Evolutionary conservation across 2,329 filamentous ascomycete genomes (phyloP), one percentile per base, ranked within the genome.

Genomic region (Fusarium denticulatum): DNA sequence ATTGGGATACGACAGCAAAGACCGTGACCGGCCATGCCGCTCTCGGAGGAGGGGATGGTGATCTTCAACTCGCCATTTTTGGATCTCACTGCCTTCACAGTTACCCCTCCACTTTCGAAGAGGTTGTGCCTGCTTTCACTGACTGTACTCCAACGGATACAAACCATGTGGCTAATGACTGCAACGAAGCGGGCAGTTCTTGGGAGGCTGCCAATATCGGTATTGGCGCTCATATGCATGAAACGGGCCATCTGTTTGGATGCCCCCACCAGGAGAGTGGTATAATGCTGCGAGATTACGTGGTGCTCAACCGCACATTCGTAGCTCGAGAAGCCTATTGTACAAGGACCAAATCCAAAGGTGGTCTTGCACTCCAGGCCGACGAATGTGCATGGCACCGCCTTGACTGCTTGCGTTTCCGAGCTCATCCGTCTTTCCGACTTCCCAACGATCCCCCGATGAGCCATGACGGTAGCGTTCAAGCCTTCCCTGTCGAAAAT

Each of bases 151-250:
- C 92, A 37, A 98, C 95, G 1, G 94, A 98, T 79, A 93, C 91
- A 15, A 88, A 90, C 43, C 89, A 89, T 76, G 91, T 97, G 42
- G 93, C 93, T 22, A 97, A 98, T 77, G 94, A 97, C 80, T 94
- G 91, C 81, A 93, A 93, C 76, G 94, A 97, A 74, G 92, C 92
- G 12, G 95, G 95, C 30, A 97, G 94, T 79, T 96, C 91, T 52
- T 98, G 96, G 96, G 96, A 98, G 81, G 91, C 95, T n/a, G 95
- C 94, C 32, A 97, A 96, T 76, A 93, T 97, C 69, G 95, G 95
- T 36, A 97, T 98, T 73, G 96, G 96, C 13, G 95, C 94, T 15
- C 96, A 98, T 81, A 83, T 98, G 53, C 96, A 97, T 81, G 95
- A 98, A 82, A 93, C 93, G 2, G 96, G 96, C 7, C 96, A 97